These are phyloP conservation scores for Spizellomyces sp. DNA, from an alignment of 192 early-diverging fungal species.

Conservation along the genomic window DNA sequence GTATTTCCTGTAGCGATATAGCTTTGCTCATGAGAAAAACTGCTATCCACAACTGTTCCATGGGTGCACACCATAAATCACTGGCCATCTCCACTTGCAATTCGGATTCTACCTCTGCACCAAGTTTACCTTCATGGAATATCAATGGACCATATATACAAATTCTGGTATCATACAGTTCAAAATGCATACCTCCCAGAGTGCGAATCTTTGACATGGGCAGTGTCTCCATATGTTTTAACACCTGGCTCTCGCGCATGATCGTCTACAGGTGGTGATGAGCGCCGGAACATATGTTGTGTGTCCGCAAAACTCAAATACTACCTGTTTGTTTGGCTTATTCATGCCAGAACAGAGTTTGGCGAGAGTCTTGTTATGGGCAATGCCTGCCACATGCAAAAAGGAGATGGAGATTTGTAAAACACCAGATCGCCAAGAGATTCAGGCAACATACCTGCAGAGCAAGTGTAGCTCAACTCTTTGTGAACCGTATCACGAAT, in stretches of 20 bases:
- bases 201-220: slow-evolving; percentile 80
- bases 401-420: no score
- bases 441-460: slow-evolving; percentile 7
- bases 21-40: not conserved
- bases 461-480: slow-evolving; percentile 77
- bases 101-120: slow-evolving; percentile 64
- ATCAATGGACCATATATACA: not conserved
- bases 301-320: not conserved
- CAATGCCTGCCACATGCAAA: slow-evolving; percentile 56
- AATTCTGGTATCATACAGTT: slow-evolving; percentile 24
- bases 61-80: slow-evolving; percentile 52
- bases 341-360: slow-evolving; percentile 84
- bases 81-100: slow-evolving; percentile 62
- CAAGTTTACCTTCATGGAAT: slow-evolving; percentile 49
- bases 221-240: slow-evolving; percentile 61
- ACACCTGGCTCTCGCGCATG: slow-evolving; percentile 58
- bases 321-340: slow-evolving; percentile 82
- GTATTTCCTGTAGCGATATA: slow-evolving; percentile 41
- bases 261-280: slow-evolving; percentile 61
- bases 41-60: not conserved
- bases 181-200: slow-evolving; percentile 70
- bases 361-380: slow-evolving; percentile 83
- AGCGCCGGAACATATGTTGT: not conserved
- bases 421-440: no score
- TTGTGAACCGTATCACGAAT: slow-evolving; percentile 65